These are phyloP conservation scores for Acacia melanoxylon DNA, from an alignment of 306 rosid genomes.

Conservation along the genomic window DNA sequence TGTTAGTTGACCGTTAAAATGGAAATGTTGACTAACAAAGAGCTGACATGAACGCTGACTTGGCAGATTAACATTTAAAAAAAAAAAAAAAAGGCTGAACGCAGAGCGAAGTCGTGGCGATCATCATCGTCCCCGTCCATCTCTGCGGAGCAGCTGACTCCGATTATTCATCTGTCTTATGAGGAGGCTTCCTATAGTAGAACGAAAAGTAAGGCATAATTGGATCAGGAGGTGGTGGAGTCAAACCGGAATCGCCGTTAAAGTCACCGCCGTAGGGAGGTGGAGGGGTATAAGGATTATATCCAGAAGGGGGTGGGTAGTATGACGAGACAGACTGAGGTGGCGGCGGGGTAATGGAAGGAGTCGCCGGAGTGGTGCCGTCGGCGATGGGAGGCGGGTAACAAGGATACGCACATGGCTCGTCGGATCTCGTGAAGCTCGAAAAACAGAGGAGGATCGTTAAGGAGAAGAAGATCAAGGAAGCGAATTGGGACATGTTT, in stretches of 20 bases:
- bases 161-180: constrained; percentile 33
- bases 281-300: constrained; percentile 59
- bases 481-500: constrained; percentile 29
- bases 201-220: constrained; percentile 87
- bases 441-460: constrained; percentile 47
- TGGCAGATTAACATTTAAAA: too few relatives aligned
- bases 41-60: too few relatives aligned
- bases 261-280: constrained; percentile 39
- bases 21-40: too few relatives aligned
- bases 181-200: constrained; percentile 76
- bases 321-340: constrained; percentile 41
- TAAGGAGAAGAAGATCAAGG: constrained; percentile 36
- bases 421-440: constrained; percentile 43
- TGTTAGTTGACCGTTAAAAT: too few relatives aligned
- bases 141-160: constrained; percentile 26
- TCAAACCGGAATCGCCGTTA: background rate
- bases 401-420: constrained; percentile 75
- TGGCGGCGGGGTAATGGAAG: constrained; percentile 50
- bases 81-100: too few relatives aligned
- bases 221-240: constrained; percentile 95
- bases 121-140: constrained; percentile 25
- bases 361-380: constrained; percentile 49
- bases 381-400: constrained; percentile 74
- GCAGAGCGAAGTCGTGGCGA: too few relatives aligned
- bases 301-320: constrained; percentile 56